These are phyloP conservation scores for Paecilomyces fulvus DNA, from an alignment of 2,329 filamentous ascomycete genomes.

Conservation along the genomic window DNA sequence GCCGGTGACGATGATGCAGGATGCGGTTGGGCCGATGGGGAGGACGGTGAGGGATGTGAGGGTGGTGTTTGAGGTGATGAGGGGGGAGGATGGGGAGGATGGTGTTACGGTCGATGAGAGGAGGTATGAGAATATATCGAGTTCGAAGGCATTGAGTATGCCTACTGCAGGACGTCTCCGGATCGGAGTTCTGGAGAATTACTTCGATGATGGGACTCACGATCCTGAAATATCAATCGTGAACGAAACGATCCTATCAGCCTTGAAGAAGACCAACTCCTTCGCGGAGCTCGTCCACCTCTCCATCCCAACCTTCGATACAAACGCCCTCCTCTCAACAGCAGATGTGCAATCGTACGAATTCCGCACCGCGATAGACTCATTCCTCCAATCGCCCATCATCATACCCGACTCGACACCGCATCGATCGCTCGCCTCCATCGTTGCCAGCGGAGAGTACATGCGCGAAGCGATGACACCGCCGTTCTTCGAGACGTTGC, in stretches of 20 bases:
- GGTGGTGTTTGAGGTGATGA: constrained; percentile 20
- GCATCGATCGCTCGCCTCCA: constrained; percentile 36
- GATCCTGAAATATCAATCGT: constrained; percentile 50
- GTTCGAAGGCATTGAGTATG: too few species aligned
- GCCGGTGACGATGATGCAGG: constrained; percentile 50
- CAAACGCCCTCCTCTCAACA: constrained; percentile 25
- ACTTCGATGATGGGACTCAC: constrained; percentile 45
- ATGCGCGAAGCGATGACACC: constrained; percentile 46
- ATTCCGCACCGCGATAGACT: constrained; percentile 47
- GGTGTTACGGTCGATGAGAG: constrained; percentile 21
- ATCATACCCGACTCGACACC: constrained; percentile 9
- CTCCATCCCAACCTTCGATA: constrained; percentile 28
- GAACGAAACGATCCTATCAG: constrained; percentile 43
- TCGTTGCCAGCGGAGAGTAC: constrained; percentile 46
- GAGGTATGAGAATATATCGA: not conserved
- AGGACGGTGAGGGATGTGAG: constrained; percentile 28
- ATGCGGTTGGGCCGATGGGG: constrained; percentile 48
- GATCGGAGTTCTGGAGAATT: constrained; percentile 46
- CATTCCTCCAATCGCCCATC: constrained; percentile 42
- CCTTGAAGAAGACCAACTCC: constrained; percentile 23
- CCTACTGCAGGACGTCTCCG: constrained; percentile 8
- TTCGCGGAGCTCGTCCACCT: constrained; percentile 40
- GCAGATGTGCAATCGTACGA: constrained; percentile 56
- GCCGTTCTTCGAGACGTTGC: constrained; percentile 48
- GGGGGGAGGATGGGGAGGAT: constrained; percentile 3